Evolutionary conservation across 441 rosid species (phyloP).

Genomic region (Aleurites moluccanus): DNA sequence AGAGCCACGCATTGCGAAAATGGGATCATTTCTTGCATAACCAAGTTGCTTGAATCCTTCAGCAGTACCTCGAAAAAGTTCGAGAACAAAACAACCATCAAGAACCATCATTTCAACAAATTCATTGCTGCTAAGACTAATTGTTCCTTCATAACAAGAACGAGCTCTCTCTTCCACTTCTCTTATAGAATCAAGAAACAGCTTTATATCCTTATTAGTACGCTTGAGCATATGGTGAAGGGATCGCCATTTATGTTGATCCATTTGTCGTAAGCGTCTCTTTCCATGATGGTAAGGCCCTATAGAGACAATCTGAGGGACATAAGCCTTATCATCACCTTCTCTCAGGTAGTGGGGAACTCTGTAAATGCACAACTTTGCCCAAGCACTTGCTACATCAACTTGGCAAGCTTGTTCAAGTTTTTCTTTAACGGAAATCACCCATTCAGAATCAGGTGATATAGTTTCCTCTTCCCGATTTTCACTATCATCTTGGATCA

Average conservation of each 20-base stretch:
- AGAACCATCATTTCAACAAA: constrained; percentile 86
- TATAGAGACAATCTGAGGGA: constrained; percentile 74
- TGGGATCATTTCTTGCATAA: constrained; percentile 73
- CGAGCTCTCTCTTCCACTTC: constrained; percentile 74
- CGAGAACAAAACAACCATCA: constrained; percentile 80
- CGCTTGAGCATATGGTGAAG: constrained; percentile 64
- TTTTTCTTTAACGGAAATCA: constrained; percentile 58
- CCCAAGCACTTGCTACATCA: constrained; percentile 60
- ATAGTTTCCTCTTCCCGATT: constrained; percentile 25
- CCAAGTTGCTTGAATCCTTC: constrained; percentile 68
- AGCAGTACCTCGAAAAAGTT: constrained; percentile 70
- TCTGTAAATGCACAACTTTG: constrained; percentile 61
- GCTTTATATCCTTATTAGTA: constrained; percentile 43
- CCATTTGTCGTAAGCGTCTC: constrained; percentile 66
- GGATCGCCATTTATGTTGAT: constrained; percentile 80
- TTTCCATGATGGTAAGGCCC: constrained; percentile 87
- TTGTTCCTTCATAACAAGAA: constrained; percentile 63
- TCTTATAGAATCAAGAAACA: constrained; percentile 57
- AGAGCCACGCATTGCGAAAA: constrained; percentile 31
- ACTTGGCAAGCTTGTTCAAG: constrained; percentile 65
- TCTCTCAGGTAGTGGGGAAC: constrained; percentile 74
- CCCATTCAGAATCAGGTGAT: constrained; percentile 56
- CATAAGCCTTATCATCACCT: constrained; percentile 70
- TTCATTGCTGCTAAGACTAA: constrained; percentile 56
- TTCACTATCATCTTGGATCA: constrained; percentile 24